Conservation (phyloP, 2,329 filamentous ascomycete genomes). For the Neopestalotiopsis rosae region DNA sequence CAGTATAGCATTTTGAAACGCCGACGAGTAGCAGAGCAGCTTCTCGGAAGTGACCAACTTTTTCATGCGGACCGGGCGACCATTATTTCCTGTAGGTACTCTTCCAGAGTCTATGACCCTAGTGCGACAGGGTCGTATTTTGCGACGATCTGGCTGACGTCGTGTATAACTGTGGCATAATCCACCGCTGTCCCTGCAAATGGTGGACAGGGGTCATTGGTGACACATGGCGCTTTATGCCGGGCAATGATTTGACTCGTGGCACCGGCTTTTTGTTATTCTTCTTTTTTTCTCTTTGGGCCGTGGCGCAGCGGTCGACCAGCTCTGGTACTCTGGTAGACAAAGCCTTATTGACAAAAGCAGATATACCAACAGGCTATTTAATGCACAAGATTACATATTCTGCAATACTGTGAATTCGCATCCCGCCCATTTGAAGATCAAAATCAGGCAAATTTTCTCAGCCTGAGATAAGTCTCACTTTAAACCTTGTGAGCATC, state of each 20-base stretch:
- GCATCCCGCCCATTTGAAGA: not conserved
- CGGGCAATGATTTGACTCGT: constrained; percentile 6
- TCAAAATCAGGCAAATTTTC: not conserved
- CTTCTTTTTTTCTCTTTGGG: not conserved
- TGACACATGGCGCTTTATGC: constrained; percentile 10
- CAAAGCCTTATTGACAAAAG: not conserved
- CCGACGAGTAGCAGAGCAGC: not conserved
- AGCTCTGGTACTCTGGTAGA: not conserved
- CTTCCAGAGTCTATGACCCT: not conserved
- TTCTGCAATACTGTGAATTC: not conserved
- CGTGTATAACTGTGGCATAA: constrained; percentile 11
- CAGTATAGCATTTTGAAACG: not conserved
- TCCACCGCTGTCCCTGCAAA: constrained; percentile 7
- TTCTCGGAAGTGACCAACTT: not conserved
- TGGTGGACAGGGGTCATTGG: not conserved
- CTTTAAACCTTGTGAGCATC: constrained; percentile 1
- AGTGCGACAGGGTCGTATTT: constrained; percentile 8
- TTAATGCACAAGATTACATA: too few species aligned
- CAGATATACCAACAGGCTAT: not conserved
- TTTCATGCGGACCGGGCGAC: not conserved
- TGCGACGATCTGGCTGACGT: constrained; percentile 13
- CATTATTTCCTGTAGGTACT: not conserved
- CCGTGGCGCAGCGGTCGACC: not conserved
- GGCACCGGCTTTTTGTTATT: not conserved
- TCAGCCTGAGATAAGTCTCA: constrained; percentile 7